phyloP scores from a whole-genome alignment of 768 basidiomycete genomes.

The Coprinopsis sp. region DNA sequence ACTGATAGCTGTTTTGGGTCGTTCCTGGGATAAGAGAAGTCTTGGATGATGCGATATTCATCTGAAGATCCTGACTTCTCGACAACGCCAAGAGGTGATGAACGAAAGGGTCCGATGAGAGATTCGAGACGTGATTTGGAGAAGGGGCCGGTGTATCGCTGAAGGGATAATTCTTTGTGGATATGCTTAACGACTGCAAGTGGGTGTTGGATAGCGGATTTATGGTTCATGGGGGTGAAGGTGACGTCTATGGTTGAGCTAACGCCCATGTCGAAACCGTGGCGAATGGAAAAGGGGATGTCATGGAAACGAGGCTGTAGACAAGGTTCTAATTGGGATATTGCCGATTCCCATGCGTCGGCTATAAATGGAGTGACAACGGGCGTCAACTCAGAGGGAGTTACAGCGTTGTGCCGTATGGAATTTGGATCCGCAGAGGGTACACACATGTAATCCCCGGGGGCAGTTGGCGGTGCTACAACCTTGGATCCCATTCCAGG shows the following conservation, averaged over 20 bases:
- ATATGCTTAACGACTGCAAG: constrained; percentile 13
- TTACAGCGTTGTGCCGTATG: too few species aligned
- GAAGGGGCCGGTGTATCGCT: constrained; percentile 17
- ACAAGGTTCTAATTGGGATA: constrained; percentile 6
- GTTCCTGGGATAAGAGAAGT: constrained; percentile 25
- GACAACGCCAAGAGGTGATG: constrained; percentile 36
- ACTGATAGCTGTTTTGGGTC: constrained; percentile 21
- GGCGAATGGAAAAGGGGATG: constrained; percentile 16
- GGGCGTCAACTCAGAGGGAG: constrained; percentile 13
- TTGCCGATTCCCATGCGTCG: constrained; percentile 13
- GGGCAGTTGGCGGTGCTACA: constrained; percentile 1
- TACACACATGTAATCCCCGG: constrained; percentile 13
- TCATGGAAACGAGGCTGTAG: constrained; percentile 16
- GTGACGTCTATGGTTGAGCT: background rate
- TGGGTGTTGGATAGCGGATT: constrained; percentile 14
- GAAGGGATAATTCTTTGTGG: constrained; percentile 8
- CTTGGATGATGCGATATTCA: constrained; percentile 29
- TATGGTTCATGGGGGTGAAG: constrained; percentile 20
- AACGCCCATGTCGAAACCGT: constrained; percentile 22
- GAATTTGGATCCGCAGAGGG: constrained; percentile 18
- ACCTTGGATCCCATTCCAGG: constrained; percentile 11
- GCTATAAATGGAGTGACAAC: constrained; percentile 21
- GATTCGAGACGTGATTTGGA: constrained; percentile 19
- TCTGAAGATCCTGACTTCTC: constrained; percentile 24
- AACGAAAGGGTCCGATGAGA: constrained; percentile 36